Evolutionary conservation across 495 filamentous ascomycete genomes (phyloP).

Genomic region (Rusavskia elegans): DNA sequence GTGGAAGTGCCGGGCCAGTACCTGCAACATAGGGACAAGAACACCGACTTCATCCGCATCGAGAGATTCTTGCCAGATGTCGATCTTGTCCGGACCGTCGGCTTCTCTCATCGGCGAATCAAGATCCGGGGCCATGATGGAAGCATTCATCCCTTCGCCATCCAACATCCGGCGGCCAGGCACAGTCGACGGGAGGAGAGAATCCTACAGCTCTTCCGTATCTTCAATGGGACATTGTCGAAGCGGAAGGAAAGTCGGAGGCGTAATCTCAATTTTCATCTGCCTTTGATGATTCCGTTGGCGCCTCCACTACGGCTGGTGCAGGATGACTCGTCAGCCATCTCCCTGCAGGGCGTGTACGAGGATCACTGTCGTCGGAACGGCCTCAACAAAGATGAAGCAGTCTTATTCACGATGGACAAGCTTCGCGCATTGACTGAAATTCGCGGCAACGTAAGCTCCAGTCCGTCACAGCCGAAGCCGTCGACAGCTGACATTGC

Average conservation of each 20-base stretch:
- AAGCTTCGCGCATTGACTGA: conserved; percentile 66
- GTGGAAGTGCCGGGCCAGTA: conserved; percentile 98
- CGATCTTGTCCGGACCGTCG: conserved; percentile 74
- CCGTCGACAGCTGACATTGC: conserved; percentile 12
- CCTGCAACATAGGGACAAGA: conserved; percentile 91
- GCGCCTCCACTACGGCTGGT: conserved; percentile 87
- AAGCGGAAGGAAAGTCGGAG: conserved; percentile 90
- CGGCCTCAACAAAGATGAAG: conserved; percentile 84
- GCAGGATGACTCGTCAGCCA: conserved; percentile 87
- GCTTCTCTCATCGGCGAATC: conserved; percentile 76
- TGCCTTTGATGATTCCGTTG: conserved; percentile 86
- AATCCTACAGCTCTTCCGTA: conserved; percentile 92
- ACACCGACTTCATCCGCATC: conserved; percentile 91
- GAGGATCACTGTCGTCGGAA: conserved; percentile 86
- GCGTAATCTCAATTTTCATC: conserved; percentile 86
- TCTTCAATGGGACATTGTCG: conserved; percentile 78
- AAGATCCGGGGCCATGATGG: conserved; percentile 98
- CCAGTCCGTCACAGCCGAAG: neutral
- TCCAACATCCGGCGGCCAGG: conserved; percentile 85
- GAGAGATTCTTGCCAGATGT: conserved; percentile 92
- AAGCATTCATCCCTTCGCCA: conserved; percentile 82
- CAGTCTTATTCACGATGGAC: conserved; percentile 86
- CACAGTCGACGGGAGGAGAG: conserved; percentile 88
- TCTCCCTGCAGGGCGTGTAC: conserved; percentile 82
- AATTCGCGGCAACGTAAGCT: conserved; percentile 42